Conservation (phyloP, 306 rosid genomes). For the Vicia sativa region DNA sequence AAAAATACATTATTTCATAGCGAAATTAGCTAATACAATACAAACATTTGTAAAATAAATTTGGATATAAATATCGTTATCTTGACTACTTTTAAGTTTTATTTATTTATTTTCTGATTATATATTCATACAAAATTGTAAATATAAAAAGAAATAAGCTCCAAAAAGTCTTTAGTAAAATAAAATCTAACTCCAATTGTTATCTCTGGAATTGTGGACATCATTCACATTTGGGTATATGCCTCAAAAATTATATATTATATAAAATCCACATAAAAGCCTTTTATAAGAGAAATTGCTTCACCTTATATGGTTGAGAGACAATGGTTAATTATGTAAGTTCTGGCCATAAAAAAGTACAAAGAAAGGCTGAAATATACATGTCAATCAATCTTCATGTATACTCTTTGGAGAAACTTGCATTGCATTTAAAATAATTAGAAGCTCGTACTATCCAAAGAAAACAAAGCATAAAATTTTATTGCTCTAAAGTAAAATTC, state of each 20-base stretch:
- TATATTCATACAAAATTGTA: too few species aligned
- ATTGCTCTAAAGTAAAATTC: neutral
- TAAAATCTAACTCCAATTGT: neutral
- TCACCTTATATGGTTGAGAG: constrained; percentile 3
- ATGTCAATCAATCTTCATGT: neutral
- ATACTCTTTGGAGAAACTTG: neutral
- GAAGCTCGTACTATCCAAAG: neutral
- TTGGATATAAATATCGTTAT: too few species aligned
- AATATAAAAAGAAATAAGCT: neutral
- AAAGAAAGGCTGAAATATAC: neutral
- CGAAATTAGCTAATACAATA: too few species aligned
- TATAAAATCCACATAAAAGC: neutral
- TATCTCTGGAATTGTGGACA: neutral
- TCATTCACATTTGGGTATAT: neutral
- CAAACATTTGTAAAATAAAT: too few species aligned
- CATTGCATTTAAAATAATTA: neutral
- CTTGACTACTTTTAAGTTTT: neutral
- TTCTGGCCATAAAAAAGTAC: neutral
- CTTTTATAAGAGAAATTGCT: neutral
- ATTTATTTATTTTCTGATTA: neutral
- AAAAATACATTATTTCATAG: too few species aligned
- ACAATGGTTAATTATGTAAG: neutral
- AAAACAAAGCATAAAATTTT: constrained; percentile 4
- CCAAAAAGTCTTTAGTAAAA: neutral
- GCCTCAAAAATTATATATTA: neutral